Evolutionary conservation across 2,329 filamentous ascomycete species (phyloP).

Genomic region (Epichloe hybrida): DNA sequence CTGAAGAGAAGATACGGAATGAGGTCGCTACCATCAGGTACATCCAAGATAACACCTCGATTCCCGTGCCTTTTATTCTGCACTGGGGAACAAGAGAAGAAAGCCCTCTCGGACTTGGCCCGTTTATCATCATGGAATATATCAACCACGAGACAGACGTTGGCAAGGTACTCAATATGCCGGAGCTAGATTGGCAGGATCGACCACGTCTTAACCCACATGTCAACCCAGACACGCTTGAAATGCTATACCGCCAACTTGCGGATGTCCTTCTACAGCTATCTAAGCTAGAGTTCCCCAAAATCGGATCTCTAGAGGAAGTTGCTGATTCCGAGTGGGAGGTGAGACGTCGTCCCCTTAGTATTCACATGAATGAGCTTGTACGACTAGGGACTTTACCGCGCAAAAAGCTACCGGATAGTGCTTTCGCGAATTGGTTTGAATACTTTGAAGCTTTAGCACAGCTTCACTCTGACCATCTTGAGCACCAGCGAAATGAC

Average conservation of each 20-base stretch:
- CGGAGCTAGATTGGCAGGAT: too few species aligned
- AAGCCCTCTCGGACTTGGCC: constrained; percentile 6
- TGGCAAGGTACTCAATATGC: too few species aligned
- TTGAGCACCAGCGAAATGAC: constrained; percentile 22
- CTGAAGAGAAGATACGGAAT: constrained; percentile 7
- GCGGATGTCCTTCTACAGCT: constrained; percentile 3
- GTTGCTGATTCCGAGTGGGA: constrained; percentile 6
- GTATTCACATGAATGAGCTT: constrained; percentile 4
- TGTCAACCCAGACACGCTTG: background rate
- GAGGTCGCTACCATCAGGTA: constrained; percentile 7
- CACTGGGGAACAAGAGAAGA: constrained; percentile 6
- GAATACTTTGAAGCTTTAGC: background rate
- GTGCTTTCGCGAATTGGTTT: background rate
- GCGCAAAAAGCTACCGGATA: background rate
- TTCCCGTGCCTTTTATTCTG: constrained; percentile 6
- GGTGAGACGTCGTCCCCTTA: constrained; percentile 12
- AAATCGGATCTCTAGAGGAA: background rate
- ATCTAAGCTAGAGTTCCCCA: background rate
- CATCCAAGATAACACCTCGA: constrained; percentile 6
- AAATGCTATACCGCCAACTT: background rate
- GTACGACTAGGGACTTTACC: background rate
- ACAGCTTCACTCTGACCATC: background rate
- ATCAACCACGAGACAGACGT: constrained; percentile 3
- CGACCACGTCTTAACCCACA: too few species aligned
- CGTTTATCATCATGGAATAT: constrained; percentile 8